phyloP scores from a whole-genome alignment of 345 rosid genomes.

The Pelargonium nanum region DNA sequence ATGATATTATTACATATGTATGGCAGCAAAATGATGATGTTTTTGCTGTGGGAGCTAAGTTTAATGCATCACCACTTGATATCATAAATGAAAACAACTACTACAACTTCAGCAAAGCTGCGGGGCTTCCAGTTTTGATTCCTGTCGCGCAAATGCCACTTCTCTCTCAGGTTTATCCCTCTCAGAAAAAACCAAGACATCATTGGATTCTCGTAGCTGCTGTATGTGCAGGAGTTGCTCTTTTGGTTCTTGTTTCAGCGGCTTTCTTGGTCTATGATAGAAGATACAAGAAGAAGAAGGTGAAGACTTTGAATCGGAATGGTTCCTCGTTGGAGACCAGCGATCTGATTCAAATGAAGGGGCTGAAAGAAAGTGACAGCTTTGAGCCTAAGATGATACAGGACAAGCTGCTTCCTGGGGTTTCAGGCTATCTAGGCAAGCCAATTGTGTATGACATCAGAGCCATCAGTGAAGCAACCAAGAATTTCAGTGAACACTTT shows the following conservation, averaged over 20 bases:
- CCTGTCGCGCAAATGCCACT: slow-evolving; percentile 40
- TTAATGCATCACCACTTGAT: slow-evolving; percentile 27
- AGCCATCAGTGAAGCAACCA: slow-evolving; percentile 39
- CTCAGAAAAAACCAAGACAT: slow-evolving; percentile 14
- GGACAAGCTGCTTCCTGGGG: slow-evolving; percentile 39
- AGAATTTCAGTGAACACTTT: slow-evolving; percentile 28
- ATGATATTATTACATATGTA: slow-evolving; percentile 35
- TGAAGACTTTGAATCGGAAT: slow-evolving; percentile 18
- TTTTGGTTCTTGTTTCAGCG: slow-evolving; percentile 19
- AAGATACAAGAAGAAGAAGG: slow-evolving; percentile 4
- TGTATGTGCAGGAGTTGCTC: slow-evolving; percentile 13
- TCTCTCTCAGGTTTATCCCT: slow-evolving; percentile 21
- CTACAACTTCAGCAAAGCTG: slow-evolving; percentile 22
- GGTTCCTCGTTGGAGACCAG: slow-evolving; percentile 27
- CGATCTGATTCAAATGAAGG: slow-evolving; percentile 29
- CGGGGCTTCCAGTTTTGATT: slow-evolving; percentile 35
- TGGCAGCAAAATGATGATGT: slow-evolving; percentile 42
- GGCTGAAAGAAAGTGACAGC: slow-evolving; percentile 9
- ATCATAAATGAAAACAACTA: slow-evolving; percentile 32
- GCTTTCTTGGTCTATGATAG: slow-evolving; percentile 11
- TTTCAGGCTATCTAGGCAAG: slow-evolving; percentile 45
- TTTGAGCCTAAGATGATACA: slow-evolving; percentile 26
- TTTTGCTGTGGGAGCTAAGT: slow-evolving; percentile 26
- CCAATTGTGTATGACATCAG: slow-evolving; percentile 30
- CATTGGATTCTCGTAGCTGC: slow-evolving; percentile 11